These are phyloP conservation scores for Linum lewisii DNA, from an alignment of 345 rosid species.

Conservation along the genomic window DNA sequence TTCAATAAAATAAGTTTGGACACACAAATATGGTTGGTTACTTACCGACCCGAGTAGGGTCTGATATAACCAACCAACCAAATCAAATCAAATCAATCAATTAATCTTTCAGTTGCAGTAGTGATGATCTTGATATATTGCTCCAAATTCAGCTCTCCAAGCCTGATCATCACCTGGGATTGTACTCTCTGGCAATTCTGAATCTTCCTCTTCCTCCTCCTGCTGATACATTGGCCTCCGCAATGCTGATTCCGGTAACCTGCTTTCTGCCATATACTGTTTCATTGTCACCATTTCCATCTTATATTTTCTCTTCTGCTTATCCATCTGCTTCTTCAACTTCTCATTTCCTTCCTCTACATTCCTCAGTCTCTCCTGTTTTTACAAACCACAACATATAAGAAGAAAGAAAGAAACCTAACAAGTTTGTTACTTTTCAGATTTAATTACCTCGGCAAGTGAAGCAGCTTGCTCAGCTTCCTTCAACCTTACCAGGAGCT, in stretches of 20 bases:
- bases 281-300: constrained; percentile 85
- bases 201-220: constrained; percentile 30
- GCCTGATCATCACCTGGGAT: constrained; percentile 64
- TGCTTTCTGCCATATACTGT: constrained; percentile 73
- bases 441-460: constrained; percentile 59
- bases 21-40: too few species aligned
- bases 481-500: constrained; percentile 78
- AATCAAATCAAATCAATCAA: not conserved
- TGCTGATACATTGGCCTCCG: constrained; percentile 40
- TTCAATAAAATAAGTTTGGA: too few species aligned
- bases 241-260: constrained; percentile 67
- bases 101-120: not conserved
- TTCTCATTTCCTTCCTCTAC: constrained; percentile 68
- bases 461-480: constrained; percentile 87
- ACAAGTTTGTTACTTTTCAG: not conserved
- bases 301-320: constrained; percentile 80
- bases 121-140: constrained; percentile 67
- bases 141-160: constrained; percentile 94
- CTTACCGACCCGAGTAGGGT: constrained; percentile 21
- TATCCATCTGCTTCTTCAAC: constrained; percentile 82
- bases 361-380: constrained; percentile 47
- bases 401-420: not conserved
- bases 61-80: too few species aligned
- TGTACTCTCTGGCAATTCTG: constrained; percentile 16
- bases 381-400: not conserved